Evolutionary conservation across 2,329 filamentous ascomycete genomes (phyloP).

Genomic region (Elsinoe batatas): DNA sequence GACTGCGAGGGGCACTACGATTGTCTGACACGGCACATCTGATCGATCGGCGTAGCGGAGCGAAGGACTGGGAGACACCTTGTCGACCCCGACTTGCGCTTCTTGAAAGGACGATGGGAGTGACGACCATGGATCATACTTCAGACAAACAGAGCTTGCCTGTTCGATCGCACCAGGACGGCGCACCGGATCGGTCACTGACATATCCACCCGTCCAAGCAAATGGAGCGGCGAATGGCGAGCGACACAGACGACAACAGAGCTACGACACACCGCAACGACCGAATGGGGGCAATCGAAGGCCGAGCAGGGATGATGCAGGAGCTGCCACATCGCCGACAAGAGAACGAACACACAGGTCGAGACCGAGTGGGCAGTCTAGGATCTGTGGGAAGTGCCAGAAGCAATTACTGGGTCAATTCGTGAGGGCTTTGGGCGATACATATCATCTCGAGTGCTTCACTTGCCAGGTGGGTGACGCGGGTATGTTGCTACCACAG

Average conservation of each 20-base stretch:
- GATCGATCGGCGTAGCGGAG: background rate
- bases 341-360: constrained; percentile 26
- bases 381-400: constrained; percentile 70
- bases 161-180: background rate
- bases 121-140: constrained; percentile 5
- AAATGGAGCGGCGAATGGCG: background rate
- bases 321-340: constrained; percentile 20
- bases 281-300: constrained; percentile 12
- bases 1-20: background rate
- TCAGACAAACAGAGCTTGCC: background rate
- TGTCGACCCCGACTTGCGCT: background rate
- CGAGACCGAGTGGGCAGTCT: constrained; percentile 28
- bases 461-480: constrained; percentile 71
- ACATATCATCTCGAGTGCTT: constrained; percentile 98
- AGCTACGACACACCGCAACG: constrained; percentile 9
- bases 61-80: background rate
- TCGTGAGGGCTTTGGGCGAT: constrained; percentile 83
- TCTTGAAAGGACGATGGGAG: background rate
- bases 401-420: constrained; percentile 82
- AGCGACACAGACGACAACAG: constrained; percentile 8
- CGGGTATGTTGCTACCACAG: constrained; percentile 18
- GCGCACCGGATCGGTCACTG: constrained; percentile 7
- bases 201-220: constrained; percentile 5
- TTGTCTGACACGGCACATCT: background rate
- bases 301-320: constrained; percentile 19